Evolutionary conservation across 371 early-diverging fungal species (phyloP), one percentile per base, ranked within the genome.

Genomic region (Mucor plumbeus): DNA sequence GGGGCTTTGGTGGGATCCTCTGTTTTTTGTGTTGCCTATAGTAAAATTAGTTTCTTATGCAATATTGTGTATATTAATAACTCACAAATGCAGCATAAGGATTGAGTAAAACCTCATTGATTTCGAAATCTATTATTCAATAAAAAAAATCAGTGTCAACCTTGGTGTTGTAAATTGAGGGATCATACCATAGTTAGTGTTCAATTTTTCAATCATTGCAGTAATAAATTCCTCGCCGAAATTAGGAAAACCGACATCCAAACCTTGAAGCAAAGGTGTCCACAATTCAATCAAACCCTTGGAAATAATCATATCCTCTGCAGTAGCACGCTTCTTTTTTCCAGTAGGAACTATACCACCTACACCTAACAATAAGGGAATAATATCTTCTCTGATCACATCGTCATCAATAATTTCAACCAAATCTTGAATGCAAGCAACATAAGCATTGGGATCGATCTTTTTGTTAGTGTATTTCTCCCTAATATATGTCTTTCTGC

Each of bases 271-370:
- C 19, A 82, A 59, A 7, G 82, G 81, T n/a, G 69, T 64, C 85
- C 85, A 85, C 1, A 83, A 36, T 4, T 78, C 69, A 33, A 75
- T 61, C 10, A 83, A 41, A 38, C 78, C 79, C 7, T 77, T 74
- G 9, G 81, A 70, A 0, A 85, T 61, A 0, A 19, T n/a, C 67
- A 76, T 72, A 10, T 75, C 40, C 1, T 80, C 76, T 19, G 66
- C 39, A 8, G 73, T 64, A 14, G 79, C 67, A 0, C 80, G 77
- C 65, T 81, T 82, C 79, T 75, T 78, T 71, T 83, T 85, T 6
- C 76, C 72, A 17, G 70, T 61, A n/a, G 85, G 85, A 0, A 82
- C 76, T 38, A 84, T 64, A 31, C 77, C 74, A n/a, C 84, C 84
- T 0, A 68, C 54, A 13, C 76, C 72, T n/a, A 84, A 53, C n/a